Evolutionary conservation across 768 basidiomycete genomes (phyloP).

Genomic region (Mycena indigotica): DNA sequence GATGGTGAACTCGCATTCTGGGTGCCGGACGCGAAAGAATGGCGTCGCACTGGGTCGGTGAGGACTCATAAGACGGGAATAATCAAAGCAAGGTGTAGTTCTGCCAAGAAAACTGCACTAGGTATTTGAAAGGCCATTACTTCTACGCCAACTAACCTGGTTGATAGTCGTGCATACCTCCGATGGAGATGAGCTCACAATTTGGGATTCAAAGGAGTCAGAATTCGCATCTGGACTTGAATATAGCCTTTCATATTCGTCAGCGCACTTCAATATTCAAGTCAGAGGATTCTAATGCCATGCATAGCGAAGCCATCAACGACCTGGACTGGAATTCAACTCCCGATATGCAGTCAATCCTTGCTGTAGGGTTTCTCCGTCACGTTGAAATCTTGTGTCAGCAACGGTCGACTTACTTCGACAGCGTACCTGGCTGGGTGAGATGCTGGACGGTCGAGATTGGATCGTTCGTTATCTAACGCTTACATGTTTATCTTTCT

Average conservation of each 20-base stretch:
- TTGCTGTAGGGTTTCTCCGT: slow-evolving; percentile 84
- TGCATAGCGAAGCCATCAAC: slow-evolving; percentile 58
- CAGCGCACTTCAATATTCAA: slow-evolving; percentile 17
- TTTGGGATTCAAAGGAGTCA: slow-evolving; percentile 95
- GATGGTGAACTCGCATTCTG: slow-evolving; percentile 87
- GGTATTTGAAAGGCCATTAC: slow-evolving; percentile 44
- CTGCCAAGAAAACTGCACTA: slow-evolving; percentile 88
- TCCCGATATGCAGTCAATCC: slow-evolving; percentile 84
- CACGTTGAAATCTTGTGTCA: slow-evolving; percentile 88
- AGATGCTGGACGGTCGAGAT: slow-evolving; percentile 72
- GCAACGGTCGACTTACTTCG: slow-evolving; percentile 90
- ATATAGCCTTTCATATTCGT: slow-evolving; percentile 66
- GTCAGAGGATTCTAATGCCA: background rate
- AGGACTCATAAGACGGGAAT: slow-evolving; percentile 69
- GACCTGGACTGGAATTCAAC: slow-evolving; percentile 95
- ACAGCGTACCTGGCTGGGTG: slow-evolving; percentile 78
- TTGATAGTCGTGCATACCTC: slow-evolving; percentile 57
- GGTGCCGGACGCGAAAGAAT: slow-evolving; percentile 59
- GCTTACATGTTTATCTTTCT: background rate
- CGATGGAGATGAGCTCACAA: slow-evolving; percentile 79
- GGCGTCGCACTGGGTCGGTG: slow-evolving; percentile 75
- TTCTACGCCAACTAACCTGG: slow-evolving; percentile 10
- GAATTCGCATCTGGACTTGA: slow-evolving; percentile 93
- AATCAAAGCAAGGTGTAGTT: slow-evolving; percentile 79
- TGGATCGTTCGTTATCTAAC: slow-evolving; percentile 51